Evolutionary conservation across 257 asterid species (phyloP).

Genomic region (Dorcoceras hygrometricum): DNA sequence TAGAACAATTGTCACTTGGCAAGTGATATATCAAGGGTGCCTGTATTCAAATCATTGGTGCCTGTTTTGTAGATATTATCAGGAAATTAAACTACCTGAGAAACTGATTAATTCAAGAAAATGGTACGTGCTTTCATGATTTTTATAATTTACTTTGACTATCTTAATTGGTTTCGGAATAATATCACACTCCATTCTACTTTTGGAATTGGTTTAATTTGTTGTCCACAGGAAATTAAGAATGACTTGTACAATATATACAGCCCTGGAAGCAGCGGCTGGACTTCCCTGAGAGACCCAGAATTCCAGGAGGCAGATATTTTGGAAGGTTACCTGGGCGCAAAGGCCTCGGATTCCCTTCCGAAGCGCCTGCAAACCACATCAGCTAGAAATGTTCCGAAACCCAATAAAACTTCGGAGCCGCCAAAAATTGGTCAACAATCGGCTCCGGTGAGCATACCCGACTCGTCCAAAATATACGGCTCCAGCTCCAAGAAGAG

Average conservation of each 20-base stretch:
- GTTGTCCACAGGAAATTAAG: not conserved
- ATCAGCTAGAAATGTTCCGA: slow-evolving; percentile 36
- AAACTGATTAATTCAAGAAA: no score
- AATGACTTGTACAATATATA: not conserved
- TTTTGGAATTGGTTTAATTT: no score
- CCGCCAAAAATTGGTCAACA: slow-evolving; percentile 24
- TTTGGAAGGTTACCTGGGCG: slow-evolving; percentile 34
- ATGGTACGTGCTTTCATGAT: no score
- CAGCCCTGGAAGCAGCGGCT: slow-evolving; percentile 34
- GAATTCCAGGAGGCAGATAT: slow-evolving; percentile 60
- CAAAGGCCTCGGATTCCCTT: slow-evolving; percentile 7
- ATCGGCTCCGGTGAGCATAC: slow-evolving; percentile 52
- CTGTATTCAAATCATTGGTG: no score
- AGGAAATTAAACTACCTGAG: no score
- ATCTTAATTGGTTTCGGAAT: no score
- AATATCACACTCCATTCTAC: no score
- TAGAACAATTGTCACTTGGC: no score
- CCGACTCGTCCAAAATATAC: slow-evolving; percentile 58
- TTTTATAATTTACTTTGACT: no score
- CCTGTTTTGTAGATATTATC: no score
- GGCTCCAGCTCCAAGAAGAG: slow-evolving; percentile 21
- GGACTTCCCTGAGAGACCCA: slow-evolving; percentile 50
- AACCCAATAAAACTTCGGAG: slow-evolving; percentile 22
- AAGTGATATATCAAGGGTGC: no score
- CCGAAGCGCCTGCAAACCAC: slow-evolving; percentile 28